Evolutionary conservation across 202 grass and related monocot species (phyloP).

Genomic region (Miscanthus sacchariflorus): DNA sequence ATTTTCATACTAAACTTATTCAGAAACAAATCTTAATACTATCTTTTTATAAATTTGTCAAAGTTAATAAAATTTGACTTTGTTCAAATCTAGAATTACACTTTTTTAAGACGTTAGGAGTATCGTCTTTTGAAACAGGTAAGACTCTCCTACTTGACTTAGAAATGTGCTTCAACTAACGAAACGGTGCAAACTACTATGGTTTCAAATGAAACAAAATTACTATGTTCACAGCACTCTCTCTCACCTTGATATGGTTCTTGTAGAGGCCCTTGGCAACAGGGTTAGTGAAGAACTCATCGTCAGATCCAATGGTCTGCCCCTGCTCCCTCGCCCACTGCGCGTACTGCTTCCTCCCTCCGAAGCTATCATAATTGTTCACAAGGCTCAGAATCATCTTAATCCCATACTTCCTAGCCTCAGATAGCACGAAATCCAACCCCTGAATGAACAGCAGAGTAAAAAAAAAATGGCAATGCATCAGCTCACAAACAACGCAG

Average conservation of each 20-base stretch:
- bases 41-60: neutral
- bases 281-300: constrained; percentile 87
- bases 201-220: neutral
- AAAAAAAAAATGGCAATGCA: too few relatives aligned
- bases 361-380: constrained; percentile 79
- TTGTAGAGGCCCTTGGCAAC: constrained; percentile 79
- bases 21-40: neutral
- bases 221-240: neutral
- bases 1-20: neutral
- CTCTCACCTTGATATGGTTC: constrained; percentile 90
- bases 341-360: constrained; percentile 92
- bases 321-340: constrained; percentile 80
- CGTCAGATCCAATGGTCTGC: constrained; percentile 73
- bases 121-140: neutral
- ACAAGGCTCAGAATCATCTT: constrained; percentile 83
- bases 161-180: neutral
- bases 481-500: neutral
- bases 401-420: constrained; percentile 70
- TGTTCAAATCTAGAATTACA: neutral
- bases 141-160: neutral
- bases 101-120: neutral
- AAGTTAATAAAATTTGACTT: neutral
- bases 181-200: neutral
- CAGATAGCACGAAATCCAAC: constrained; percentile 87
- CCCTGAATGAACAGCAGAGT: constrained; percentile 42